Conservation (phyloP, 345 rosid species). For the Populus pruinosa region DNA sequence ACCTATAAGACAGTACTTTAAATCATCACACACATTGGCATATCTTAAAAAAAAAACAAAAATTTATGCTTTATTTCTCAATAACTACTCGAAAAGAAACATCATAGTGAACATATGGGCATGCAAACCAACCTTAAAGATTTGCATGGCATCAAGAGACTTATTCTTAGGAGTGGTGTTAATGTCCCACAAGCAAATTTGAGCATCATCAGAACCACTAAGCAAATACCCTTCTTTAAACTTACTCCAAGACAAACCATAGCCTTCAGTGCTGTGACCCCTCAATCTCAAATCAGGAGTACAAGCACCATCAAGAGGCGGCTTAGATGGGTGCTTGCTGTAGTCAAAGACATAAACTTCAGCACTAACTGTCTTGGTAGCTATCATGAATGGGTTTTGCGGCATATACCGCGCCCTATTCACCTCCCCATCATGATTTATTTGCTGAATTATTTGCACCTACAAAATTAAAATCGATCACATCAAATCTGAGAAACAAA, state of each 20-base stretch:
- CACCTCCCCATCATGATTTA: slow-evolving; percentile 97
- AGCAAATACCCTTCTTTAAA: slow-evolving; percentile 88
- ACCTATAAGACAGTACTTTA: slow-evolving; percentile 40
- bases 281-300: slow-evolving; percentile 84
- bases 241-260: slow-evolving; percentile 96
- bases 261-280: slow-evolving; percentile 95
- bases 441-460: slow-evolving; percentile 98
- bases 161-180: slow-evolving; percentile 74
- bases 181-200: slow-evolving; percentile 96
- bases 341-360: slow-evolving; percentile 95
- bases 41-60: neutral
- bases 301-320: slow-evolving; percentile 85
- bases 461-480: slow-evolving; percentile 7
- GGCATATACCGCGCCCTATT: slow-evolving; percentile 98
- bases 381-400: slow-evolving; percentile 82
- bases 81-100: neutral
- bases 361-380: slow-evolving; percentile 93
- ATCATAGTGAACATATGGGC: neutral
- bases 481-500: neutral
- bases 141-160: slow-evolving; percentile 77
- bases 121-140: slow-evolving; percentile 54
- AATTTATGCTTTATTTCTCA: neutral
- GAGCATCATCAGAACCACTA: slow-evolving; percentile 98
- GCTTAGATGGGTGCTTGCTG: slow-evolving; percentile 91
- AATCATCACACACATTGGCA: neutral